phyloP scores from a whole-genome alignment of 768 basidiomycete species.

The Phanerochaete carnosa region DNA sequence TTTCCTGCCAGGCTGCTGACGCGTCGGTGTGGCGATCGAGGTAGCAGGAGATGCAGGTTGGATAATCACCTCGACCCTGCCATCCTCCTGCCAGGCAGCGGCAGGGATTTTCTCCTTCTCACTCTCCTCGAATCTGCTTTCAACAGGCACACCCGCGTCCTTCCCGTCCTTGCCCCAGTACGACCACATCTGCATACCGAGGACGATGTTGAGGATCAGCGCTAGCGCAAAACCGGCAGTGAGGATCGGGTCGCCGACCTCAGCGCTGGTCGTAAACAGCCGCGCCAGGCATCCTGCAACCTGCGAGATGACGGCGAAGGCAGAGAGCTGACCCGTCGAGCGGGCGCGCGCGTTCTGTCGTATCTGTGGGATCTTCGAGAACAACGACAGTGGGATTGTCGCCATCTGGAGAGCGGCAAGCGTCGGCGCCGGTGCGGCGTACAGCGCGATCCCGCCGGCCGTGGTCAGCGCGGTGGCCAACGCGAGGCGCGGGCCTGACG shows the following conservation, averaged over 20 bases:
- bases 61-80: constrained; percentile 41
- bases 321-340: constrained; percentile 91
- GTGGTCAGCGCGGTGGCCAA: constrained; percentile 31
- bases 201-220: constrained; percentile 75
- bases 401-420: constrained; percentile 75
- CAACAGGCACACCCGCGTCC: constrained; percentile 11
- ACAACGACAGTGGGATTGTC: constrained; percentile 87
- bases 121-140: constrained; percentile 16
- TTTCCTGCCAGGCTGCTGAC: constrained; percentile 54
- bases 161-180: constrained; percentile 67
- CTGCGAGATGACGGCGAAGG: constrained; percentile 88
- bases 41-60: constrained; percentile 41
- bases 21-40: constrained; percentile 20
- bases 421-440: constrained; percentile 40
- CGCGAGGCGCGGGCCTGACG: constrained; percentile 29
- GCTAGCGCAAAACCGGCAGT: constrained; percentile 83
- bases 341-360: constrained; percentile 66
- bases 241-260: constrained; percentile 81
- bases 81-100: constrained; percentile 13
- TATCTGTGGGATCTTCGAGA: constrained; percentile 95
- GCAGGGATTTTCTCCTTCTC: constrained; percentile 21
- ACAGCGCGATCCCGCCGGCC: constrained; percentile 38
- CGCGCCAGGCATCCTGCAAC: constrained; percentile 87
- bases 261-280: constrained; percentile 89
- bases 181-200: constrained; percentile 80